Evolutionary conservation across 2,329 filamentous ascomycete genomes (phyloP), one percentile per base, ranked within the genome.

Genomic region (Trematosphaeria pertusa): DNA sequence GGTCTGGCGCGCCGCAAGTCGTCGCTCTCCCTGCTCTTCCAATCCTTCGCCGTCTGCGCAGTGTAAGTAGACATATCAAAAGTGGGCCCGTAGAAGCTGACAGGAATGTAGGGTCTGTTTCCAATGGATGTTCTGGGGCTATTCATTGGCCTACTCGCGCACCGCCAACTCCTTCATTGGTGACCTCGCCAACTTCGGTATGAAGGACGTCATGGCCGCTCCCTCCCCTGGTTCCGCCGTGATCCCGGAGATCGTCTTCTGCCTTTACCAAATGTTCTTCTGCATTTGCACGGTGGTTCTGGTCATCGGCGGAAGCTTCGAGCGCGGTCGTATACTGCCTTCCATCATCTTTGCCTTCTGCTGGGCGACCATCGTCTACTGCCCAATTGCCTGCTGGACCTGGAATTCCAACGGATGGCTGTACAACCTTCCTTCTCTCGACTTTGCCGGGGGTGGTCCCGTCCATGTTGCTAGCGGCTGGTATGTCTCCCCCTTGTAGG

Each of bases 351-450:
- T 86, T 52, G 75, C 78, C 17, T 82, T 86, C 62, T 79, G 74
- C 59, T 87, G 84, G 84, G 81, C 83, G 0, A 87, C 84, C 0
- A 76, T 86, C 43, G 84, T 87, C 2, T 87, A 87, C 67, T 86
- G 78, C 54, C 78, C 80, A 0, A 79, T 87, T 26, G 84, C 84
- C 0, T 84, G 80, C 70, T 87, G 84, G 83, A 85, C 83, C 3
- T 87, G 85, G 85, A 87, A 87, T 58, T 61, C 78, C n/a, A 81
- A 79, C 41, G 84, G 85, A 9, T 87, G 85, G 84, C 72, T 87
- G 0, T 85, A 75, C 67, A 81, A 85, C 17, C 76, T 87, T 2
- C 79, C 80, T 1, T 77, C 80, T 0, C 76, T 82, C 50, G 83
- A 86, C 61, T 86, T 83, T 43, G 83, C 82, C 11, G 83, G 83